A percentile compares a stretch with the other conserved stretches of the same genome.
Evolutionary conservation across 1,139 yeast species (phyloP).

Genomic region (Blastobotrys ciferrii): DNA sequence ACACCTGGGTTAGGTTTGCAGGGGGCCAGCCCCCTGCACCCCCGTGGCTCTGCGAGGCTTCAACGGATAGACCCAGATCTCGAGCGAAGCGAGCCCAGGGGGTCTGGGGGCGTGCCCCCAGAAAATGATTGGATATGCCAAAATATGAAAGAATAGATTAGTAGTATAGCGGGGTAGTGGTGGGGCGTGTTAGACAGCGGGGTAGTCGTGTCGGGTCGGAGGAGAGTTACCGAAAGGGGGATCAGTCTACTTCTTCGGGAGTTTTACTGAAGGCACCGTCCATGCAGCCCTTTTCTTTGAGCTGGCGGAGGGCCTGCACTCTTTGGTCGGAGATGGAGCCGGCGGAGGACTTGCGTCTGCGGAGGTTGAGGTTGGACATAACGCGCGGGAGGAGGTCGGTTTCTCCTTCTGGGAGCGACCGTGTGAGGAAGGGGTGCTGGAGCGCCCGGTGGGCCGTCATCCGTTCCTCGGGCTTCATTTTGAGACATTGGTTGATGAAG

Average conservation of each 20-base stretch:
- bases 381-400: conserved; percentile 38
- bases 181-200: neutral
- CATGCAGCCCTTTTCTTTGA: conserved; percentile 30
- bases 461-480: conserved; percentile 46
- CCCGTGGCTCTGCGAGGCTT: no score
- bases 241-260: conserved; percentile 28
- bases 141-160: no score
- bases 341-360: conserved; percentile 15
- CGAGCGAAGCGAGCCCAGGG: no score
- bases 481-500: conserved; percentile 57
- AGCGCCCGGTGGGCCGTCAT: conserved; percentile 48
- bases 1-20: no score
- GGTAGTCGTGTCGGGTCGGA: neutral
- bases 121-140: no score
- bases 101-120: no score
- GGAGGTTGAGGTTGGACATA: conserved; percentile 32
- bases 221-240: neutral
- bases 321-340: conserved; percentile 12
- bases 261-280: conserved; percentile 37
- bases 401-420: conserved; percentile 22
- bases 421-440: conserved; percentile 48
- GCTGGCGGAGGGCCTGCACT: conserved; percentile 13
- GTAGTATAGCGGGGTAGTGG: neutral
- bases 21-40: no score
- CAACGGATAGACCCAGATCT: no score